Evolutionary conservation across 2,329 filamentous ascomycete species (phyloP), one percentile per base, ranked within the genome.

Genomic region (Aquanectria penicillioides): DNA sequence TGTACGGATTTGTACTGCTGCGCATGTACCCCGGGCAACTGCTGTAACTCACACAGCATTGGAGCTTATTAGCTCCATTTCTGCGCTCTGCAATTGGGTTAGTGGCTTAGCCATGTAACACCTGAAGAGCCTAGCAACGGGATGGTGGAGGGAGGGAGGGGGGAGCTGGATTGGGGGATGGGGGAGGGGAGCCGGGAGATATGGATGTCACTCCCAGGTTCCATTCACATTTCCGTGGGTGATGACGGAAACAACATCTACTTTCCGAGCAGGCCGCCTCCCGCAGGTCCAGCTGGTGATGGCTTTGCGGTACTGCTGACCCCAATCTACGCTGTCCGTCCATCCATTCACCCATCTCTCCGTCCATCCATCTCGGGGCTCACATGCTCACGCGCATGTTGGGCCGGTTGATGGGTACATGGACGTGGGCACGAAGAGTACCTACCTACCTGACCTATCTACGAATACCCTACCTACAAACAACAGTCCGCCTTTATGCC

Each of bases 71-170:
- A 29, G 38, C 38, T 44, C 18, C 11, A 41, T 13, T 41, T 10
- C 31, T 44, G 20, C 38, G 54, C 10, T 26, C n/a, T 40, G 28
- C 20, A 51, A 37, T 34, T 46, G 38, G 33, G n/a, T 22, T 43
- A n/a, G 47, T 51, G 54, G 54, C 54, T 31, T 51, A 46, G 38
- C 38, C 48, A 40, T 49, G 46, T 37, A 51, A 46, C 31, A 33
- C 47, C 54, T 33, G 46, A 50, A 57, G 46, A 40, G 38, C 36
- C 41, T 36, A 56, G 44, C 52, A 48, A 56, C 36, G 44, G 52
- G 43, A 41, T 41, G 52, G 52, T 49, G 44, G 53, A 57, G 54
- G 47, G 26, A 26, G 17, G 29, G 34, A 41, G 23, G n/a, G 41
- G 41, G 31, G 43, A 26, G 15, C 26, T 20, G 29, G 29, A 34